phyloP scores from a whole-genome alignment of 2,329 filamentous ascomycete species.

The Magnaporthiopsis rhizophila region DNA sequence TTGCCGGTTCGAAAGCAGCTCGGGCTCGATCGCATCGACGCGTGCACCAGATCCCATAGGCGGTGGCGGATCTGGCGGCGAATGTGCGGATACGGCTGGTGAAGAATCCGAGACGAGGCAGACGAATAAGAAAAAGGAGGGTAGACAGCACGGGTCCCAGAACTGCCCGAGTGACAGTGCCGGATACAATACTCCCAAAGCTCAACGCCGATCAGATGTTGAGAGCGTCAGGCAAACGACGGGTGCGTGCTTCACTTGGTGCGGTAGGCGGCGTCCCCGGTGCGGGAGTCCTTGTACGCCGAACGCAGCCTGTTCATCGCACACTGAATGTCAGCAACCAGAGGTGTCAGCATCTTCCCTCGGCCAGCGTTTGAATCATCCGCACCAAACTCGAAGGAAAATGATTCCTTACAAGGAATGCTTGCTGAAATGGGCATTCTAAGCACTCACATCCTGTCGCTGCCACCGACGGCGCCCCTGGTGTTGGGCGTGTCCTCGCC shows the following conservation, averaged over 20 bases:
- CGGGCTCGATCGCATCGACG: neutral
- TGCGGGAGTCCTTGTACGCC: slow-evolving; percentile 45
- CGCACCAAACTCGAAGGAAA: slow-evolving; percentile 80
- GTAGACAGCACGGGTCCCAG: slow-evolving; percentile 1
- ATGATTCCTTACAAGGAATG: slow-evolving; percentile 83
- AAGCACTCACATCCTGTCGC: slow-evolving; percentile 94
- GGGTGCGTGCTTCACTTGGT: slow-evolving; percentile 5
- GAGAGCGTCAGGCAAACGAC: neutral
- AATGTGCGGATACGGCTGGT: neutral
- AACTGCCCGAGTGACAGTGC: neutral
- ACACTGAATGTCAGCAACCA: slow-evolving; percentile 68
- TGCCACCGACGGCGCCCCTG: slow-evolving; percentile 68
- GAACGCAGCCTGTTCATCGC: slow-evolving; percentile 78
- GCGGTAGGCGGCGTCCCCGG: slow-evolving; percentile 4
- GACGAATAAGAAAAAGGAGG: neutral
- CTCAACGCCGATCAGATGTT: slow-evolving; percentile 1
- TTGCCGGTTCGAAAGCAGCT: neutral
- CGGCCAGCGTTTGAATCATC: slow-evolving; percentile 61
- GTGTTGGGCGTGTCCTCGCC: slow-evolving; percentile 62
- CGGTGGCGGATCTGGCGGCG: slow-evolving; percentile 1
- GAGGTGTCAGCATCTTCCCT: slow-evolving; percentile 65
- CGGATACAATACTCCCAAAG: slow-evolving; percentile 1
- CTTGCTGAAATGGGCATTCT: slow-evolving; percentile 45
- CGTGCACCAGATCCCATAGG: slow-evolving; percentile 1
- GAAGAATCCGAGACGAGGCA: neutral